Evolutionary conservation across 2,329 filamentous ascomycete species (phyloP), one percentile per base, ranked within the genome.

Genomic region (Chaetomium globosum): DNA sequence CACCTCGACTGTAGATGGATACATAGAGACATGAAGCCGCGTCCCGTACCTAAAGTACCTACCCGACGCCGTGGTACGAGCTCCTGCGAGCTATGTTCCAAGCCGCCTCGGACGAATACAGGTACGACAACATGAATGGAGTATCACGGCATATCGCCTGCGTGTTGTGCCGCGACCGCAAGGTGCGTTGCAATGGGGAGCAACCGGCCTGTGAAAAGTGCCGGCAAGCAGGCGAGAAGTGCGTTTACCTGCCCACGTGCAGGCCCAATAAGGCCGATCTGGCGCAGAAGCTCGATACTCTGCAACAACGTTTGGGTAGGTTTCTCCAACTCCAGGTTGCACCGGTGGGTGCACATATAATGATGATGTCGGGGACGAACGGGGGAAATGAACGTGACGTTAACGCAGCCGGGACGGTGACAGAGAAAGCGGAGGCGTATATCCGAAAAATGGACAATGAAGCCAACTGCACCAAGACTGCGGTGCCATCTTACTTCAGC

Each of bases 171-270:
- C 52, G 52, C 26, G 52, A 54, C 28, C 52, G 52, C 52, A 54
- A 54, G 52, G 52, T 54, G 16, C 52, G 52, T 19, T 54, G 52
- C 28, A 28, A 28, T 19, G 52, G 52, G 3, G 28, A 33, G 16
- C 52, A 54, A 30, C 52, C 52, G 28, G 16, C 52, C 9, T 54
- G 52, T 30, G 52, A 33, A n/a, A 31, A 30, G 31, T 54, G 52
- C 52, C 52, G 52, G 13, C 52, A 30, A 19, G 52, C 52, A 36
- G 52, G 52, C 26, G 52, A 54, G 30, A 28, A 54, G 52, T 54
- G 52, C 52, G 52, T 54, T 21, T 54, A 54, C 28, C 52, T 54
- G 28, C 28, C 52, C 5, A 30, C 52, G 28, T 30, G 31, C 28
- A 31, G 28, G 52, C 30, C 28, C 1, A 33, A 28, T 30, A 54